A percentile compares a stretch with the other conserved stretches of the same genome.
Conservation (phyloP, 2,329 filamentous ascomycete species). For the Beauveria medogensis region DNA sequence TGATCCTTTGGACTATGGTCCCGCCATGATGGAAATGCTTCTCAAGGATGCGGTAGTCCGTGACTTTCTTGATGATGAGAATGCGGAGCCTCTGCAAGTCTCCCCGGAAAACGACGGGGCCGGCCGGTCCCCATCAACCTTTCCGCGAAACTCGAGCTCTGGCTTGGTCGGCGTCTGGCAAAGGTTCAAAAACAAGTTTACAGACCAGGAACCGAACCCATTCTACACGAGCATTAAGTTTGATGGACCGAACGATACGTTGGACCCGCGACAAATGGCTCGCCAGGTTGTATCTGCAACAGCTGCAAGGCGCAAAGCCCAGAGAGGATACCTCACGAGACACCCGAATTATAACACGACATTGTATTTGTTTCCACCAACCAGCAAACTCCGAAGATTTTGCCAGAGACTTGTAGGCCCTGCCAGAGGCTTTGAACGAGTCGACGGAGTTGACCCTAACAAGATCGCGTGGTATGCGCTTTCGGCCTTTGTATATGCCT, state of each 20-base stretch:
- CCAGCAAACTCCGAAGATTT: conserved; percentile 67
- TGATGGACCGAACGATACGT: conserved; percentile 63
- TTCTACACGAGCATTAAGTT: conserved; percentile 77
- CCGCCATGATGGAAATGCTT: conserved; percentile 89
- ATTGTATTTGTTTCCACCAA: conserved; percentile 74
- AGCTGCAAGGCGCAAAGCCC: conserved; percentile 74
- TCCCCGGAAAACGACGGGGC: conserved; percentile 17
- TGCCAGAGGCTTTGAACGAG: conserved; percentile 75
- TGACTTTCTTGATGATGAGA: conserved; percentile 78
- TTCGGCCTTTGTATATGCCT: conserved; percentile 86
- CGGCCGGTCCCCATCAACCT: neutral
- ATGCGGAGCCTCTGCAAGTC: conserved; percentile 22
- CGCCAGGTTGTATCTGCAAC: conserved; percentile 81
- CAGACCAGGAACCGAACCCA: conserved; percentile 75
- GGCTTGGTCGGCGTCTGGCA: conserved; percentile 54
- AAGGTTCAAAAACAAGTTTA: conserved; percentile 47
- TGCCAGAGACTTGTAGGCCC: conserved; percentile 90
- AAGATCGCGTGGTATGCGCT: conserved; percentile 88
- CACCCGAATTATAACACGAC: conserved; percentile 91
- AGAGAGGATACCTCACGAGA: conserved; percentile 79
- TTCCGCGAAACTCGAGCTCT: neutral
- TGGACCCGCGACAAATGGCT: conserved; percentile 82
- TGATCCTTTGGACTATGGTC: conserved; percentile 87
- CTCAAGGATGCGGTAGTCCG: conserved; percentile 91
- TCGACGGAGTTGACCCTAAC: conserved; percentile 84